Percentiles rank a stretch among this genome's conserved stretches.
Conservation (phyloP, 2,329 filamentous ascomycete genomes). For the Ramichloridium luteum region DNA sequence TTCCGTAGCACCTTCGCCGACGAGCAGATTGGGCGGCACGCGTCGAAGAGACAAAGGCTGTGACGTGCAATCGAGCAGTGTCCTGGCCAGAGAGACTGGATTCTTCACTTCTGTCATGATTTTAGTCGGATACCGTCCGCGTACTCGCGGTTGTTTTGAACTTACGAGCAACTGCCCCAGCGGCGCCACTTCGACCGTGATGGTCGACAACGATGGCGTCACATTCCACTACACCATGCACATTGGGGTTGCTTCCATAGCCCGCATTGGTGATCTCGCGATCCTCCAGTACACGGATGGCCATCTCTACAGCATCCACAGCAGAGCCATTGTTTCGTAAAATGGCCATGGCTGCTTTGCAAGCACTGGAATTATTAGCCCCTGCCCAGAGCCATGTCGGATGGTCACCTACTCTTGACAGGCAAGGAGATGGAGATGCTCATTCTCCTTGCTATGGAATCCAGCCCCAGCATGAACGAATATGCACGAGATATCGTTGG, state of each 20-base stretch:
- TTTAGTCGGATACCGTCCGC: too few species aligned
- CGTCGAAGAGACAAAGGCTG: slow-evolving; percentile 69
- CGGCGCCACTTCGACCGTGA: slow-evolving; percentile 79
- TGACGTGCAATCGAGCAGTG: slow-evolving; percentile 67
- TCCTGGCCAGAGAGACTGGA: slow-evolving; percentile 73
- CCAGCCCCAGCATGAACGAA: slow-evolving; percentile 94
- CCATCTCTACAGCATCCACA: slow-evolving; percentile 78
- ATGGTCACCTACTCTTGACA: slow-evolving; percentile 64
- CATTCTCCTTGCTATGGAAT: slow-evolving; percentile 80
- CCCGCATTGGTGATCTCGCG: slow-evolving; percentile 94
- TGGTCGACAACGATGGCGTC: slow-evolving; percentile 92
- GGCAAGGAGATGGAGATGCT: slow-evolving; percentile 68
- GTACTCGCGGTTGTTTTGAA: slow-evolving; percentile 13
- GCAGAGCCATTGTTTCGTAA: slow-evolving; percentile 68
- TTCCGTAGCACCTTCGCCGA: slow-evolving; percentile 72
- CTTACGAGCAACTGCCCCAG: slow-evolving; percentile 80
- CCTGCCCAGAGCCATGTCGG: background rate
- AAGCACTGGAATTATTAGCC: slow-evolving; percentile 49
- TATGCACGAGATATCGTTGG: slow-evolving; percentile 53
- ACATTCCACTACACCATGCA: slow-evolving; percentile 84
- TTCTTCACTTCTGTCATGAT: slow-evolving; percentile 65
- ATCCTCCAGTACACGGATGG: slow-evolving; percentile 79
- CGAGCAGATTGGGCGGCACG: slow-evolving; percentile 84
- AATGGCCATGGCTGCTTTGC: slow-evolving; percentile 69
- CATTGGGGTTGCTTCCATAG: slow-evolving; percentile 85